phyloP scores from a whole-genome alignment of 2,329 filamentous ascomycete genomes.

The Trichoderma oligosporum region DNA sequence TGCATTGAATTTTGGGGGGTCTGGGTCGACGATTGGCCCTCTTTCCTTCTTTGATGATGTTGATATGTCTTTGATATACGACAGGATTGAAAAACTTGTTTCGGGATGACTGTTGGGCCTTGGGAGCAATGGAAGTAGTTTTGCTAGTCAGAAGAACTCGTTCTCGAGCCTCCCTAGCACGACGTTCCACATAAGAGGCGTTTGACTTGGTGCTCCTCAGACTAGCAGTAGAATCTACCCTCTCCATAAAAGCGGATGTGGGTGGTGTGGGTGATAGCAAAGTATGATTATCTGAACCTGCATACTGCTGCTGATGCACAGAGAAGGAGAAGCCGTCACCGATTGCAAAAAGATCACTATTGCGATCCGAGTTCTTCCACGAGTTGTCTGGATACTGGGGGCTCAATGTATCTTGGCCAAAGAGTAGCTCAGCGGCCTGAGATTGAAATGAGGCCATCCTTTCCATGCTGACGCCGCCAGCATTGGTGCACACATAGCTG shows the following conservation, averaged over 20 bases:
- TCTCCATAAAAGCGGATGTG: slow-evolving; percentile 42
- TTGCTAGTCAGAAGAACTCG: slow-evolving; percentile 44
- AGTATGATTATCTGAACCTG: slow-evolving; percentile 29
- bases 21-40: slow-evolving; percentile 54
- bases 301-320: slow-evolving; percentile 31
- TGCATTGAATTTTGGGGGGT: slow-evolving; percentile 68
- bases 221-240: slow-evolving; percentile 46
- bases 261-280: slow-evolving; percentile 29
- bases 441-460: slow-evolving; percentile 39
- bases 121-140: slow-evolving; percentile 41
- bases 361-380: slow-evolving; percentile 30
- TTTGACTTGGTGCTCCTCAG: slow-evolving; percentile 42
- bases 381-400: slow-evolving; percentile 22
- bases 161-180: slow-evolving; percentile 46
- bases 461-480: slow-evolving; percentile 35
- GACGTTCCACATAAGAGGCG: slow-evolving; percentile 41
- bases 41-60: slow-evolving; percentile 38
- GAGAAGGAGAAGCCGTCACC: slow-evolving; percentile 34
- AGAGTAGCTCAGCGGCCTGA: slow-evolving; percentile 23
- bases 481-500: slow-evolving; percentile 36
- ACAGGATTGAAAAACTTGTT: slow-evolving; percentile 1
- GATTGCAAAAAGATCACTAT: slow-evolving; percentile 37
- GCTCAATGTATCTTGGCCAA: slow-evolving; percentile 24
- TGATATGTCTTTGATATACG: neutral
- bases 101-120: slow-evolving; percentile 33